Percentiles rank a stretch among this genome's conserved stretches.
Evolutionary conservation across 352 stramenopile genomes (phyloP).

Genomic region (Pythium scleroteichum): DNA sequence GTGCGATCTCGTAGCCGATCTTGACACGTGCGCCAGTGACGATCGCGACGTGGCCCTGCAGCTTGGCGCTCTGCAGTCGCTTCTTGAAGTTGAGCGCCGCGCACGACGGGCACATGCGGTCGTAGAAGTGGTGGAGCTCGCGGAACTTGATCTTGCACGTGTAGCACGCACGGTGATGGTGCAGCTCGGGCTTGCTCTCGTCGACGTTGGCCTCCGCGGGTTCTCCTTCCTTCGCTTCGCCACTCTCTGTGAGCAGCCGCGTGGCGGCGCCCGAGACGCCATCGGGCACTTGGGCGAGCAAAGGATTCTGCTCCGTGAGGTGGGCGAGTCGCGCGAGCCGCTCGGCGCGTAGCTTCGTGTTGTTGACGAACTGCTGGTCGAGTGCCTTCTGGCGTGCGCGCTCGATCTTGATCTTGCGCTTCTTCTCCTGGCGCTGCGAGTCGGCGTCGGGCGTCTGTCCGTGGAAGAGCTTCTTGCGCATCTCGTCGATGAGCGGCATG

Average conservation of each 20-base stretch:
- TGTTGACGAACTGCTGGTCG: conserved; percentile 81
- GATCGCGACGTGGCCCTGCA: conserved; percentile 81
- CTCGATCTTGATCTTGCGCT: conserved; percentile 71
- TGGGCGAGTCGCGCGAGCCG: conserved; percentile 51
- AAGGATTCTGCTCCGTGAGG: conserved; percentile 59
- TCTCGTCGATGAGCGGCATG: conserved; percentile 57
- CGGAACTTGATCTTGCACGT: conserved; percentile 92
- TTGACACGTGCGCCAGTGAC: conserved; percentile 95
- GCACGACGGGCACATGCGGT: conserved; percentile 93
- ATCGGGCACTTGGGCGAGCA: conserved; percentile 65
- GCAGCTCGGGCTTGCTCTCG: conserved; percentile 39
- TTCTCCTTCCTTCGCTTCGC: conserved; percentile 8
- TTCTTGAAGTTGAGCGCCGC: conserved; percentile 94
- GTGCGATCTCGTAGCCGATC: conserved; percentile 93
- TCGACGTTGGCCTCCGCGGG: neutral
- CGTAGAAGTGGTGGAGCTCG: conserved; percentile 93
- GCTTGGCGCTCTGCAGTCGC: conserved; percentile 83
- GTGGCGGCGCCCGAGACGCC: conserved; percentile 30
- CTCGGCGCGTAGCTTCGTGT: conserved; percentile 72
- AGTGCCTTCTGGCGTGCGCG: conserved; percentile 60
- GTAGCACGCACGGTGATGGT: conserved; percentile 93
- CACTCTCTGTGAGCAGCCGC: conserved; percentile 21
- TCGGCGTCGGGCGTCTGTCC: conserved; percentile 47
- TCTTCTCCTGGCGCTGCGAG: conserved; percentile 56
- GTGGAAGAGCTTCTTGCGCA: conserved; percentile 67